Evolutionary conservation across 495 filamentous ascomycete species (phyloP), one percentile per base, ranked within the genome.

Genomic region (Podospora conica): DNA sequence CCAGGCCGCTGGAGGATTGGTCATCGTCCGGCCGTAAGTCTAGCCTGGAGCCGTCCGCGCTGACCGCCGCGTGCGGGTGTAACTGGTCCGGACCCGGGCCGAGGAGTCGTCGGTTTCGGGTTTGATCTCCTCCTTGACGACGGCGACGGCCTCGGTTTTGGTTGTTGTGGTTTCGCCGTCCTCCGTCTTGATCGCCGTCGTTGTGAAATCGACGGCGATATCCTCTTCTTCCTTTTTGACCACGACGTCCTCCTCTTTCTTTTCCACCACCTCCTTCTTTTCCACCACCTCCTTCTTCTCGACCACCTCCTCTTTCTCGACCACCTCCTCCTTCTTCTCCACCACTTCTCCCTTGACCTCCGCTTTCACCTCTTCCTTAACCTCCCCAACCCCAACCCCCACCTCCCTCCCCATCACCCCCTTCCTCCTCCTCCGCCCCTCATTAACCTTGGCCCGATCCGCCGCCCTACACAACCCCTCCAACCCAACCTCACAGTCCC

Each of bases 391-490:
- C 28, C 73, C 69, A 28, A 68, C 71, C 64, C 80, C 65, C 57
- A 79, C 65, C 71, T 73, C 68, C 31, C 64, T 70, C 61, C 67
- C 65, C 28, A 73, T 64, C 28, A 61, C 60, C 31, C 53, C 68
- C 63, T 74, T 76, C 67, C 73, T 74, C 40, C 73, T 74, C 75
- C 67, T 78, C 69, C 75, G 72, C 57, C 83, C 83, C 70, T 81
- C 73, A 23, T 75, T 77, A 15, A 84, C 83, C 74, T 83, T 84
- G 67, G 78, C 79, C 68, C 79, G 74, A 64, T 86, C 86, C 18
- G 90, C 93, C 55, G 87, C 86, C 70, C 85, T 89, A 75, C 94
- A 98, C 66, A 97, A 74, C 29, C 90, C 88, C 63, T 81, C 84
- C 33, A 87, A 78, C 23, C 89, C 90, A 21, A 97, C 75, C 69